Percentiles rank a stretch among this genome's conserved stretches.
phyloP scores from a whole-genome alignment of 2,329 filamentous ascomycete genomes.

The Neocucurbitaria cava region DNA sequence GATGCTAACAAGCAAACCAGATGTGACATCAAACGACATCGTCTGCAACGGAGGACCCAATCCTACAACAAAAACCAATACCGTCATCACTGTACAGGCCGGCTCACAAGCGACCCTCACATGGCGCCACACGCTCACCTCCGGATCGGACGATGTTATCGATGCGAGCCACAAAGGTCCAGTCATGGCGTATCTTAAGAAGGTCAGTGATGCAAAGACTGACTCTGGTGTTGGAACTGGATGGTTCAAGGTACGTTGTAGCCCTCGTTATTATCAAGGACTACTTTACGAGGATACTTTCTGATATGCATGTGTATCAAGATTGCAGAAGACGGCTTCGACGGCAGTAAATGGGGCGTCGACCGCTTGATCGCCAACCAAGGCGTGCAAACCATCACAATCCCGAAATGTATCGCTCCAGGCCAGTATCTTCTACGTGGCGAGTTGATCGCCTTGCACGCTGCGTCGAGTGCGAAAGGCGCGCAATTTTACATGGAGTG shows the following conservation, averaged over 20 bases:
- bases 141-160: slow-evolving; percentile 60
- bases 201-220: slow-evolving; percentile 57
- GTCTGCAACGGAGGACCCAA: slow-evolving; percentile 67
- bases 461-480: slow-evolving; percentile 38
- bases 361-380: slow-evolving; percentile 47
- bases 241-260: slow-evolving; percentile 26
- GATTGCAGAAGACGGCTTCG: slow-evolving; percentile 43
- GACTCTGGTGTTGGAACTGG: slow-evolving; percentile 36
- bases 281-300: neutral
- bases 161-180: slow-evolving; percentile 64
- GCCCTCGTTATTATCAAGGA: neutral
- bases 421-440: slow-evolving; percentile 53
- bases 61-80: slow-evolving; percentile 45
- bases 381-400: slow-evolving; percentile 52
- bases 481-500: slow-evolving; percentile 54
- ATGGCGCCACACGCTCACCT: slow-evolving; percentile 64
- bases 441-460: slow-evolving; percentile 55
- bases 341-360: slow-evolving; percentile 44
- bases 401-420: slow-evolving; percentile 45
- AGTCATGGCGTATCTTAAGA: slow-evolving; percentile 65
- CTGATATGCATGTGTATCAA: neutral
- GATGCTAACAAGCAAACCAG: slow-evolving; percentile 15
- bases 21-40: slow-evolving; percentile 62
- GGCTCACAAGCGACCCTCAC: slow-evolving; percentile 61
- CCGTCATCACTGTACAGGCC: slow-evolving; percentile 50